Evolutionary conservation across 345 rosid genomes (phyloP), one percentile per base, ranked within the genome.

Genomic region (Pistacia atlantica): DNA sequence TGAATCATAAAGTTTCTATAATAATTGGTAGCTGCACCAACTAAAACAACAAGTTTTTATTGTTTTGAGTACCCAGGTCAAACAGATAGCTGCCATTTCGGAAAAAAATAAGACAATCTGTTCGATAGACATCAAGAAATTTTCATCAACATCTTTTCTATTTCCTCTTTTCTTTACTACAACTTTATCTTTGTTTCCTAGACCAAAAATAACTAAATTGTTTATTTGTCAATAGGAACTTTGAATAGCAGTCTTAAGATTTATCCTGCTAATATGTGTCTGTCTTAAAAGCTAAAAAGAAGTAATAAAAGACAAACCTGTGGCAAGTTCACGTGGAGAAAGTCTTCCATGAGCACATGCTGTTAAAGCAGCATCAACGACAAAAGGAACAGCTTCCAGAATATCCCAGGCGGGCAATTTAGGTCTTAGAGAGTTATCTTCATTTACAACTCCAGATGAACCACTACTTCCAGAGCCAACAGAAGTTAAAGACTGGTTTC

Each of bases 381-480:
- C 95, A 82, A 80, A 91, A 67, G 99, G 98, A 78, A 84, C 91
- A 20, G 99, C 98, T 88, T 93, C 95, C 70, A 93, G 90, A 80
- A 93, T 91, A 80, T 96, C 97, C 99, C 99, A 96, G 77, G 98
- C 97, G 59, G 99, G 91, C 73, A 96, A 79, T 72, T 84, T 87
- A 4, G 97, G 95, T 77, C 91, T 87, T 57, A 77, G 72, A 64
- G 83, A 76, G 80, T 80, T 80, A 80, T 93, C 98, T 71, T 92
- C 98, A 75, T 77, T 85, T 68, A 81, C 90, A 73, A 87, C 79
- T 65, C 97, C 94, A 14, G 98, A 91, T 37, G 98, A 91, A 82
- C 81, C 87, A 84, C 92, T 92, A 72, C 95, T 92, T 66, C 92
- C 95, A 25, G 97, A 92, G 80, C 87, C 87, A 78, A 88, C 88